Evolutionary conservation across 225 moss, liverwort and hornwort genomes (phyloP).

Genomic region (Neckera pumila): DNA sequence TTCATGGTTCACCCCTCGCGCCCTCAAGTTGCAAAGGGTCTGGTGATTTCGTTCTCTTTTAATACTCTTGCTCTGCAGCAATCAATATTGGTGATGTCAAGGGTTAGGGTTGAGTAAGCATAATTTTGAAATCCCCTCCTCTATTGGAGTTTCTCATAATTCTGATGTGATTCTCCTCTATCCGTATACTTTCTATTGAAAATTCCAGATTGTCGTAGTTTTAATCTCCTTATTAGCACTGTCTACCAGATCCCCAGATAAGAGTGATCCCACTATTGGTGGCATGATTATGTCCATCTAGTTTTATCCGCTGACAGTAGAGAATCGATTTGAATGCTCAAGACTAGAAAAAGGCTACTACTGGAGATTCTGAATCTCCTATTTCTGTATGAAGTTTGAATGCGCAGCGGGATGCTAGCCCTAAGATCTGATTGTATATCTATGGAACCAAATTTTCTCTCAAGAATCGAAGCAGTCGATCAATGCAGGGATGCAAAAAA

Average conservation of each 20-base stretch:
- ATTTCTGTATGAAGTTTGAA: background rate
- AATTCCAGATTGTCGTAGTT: background rate
- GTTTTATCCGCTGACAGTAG: background rate
- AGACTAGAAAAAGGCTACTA: background rate
- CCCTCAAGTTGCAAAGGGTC: background rate
- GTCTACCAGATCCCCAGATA: background rate
- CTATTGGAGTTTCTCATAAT: background rate
- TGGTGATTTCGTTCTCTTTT: background rate
- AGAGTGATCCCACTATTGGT: background rate
- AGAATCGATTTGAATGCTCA: background rate
- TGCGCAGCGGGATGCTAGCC: background rate
- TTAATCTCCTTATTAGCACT: background rate
- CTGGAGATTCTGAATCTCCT: background rate
- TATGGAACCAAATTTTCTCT: background rate
- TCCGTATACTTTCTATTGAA: background rate
- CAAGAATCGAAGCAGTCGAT: background rate
- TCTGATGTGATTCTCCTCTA: background rate
- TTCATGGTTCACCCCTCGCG: conserved; percentile 12
- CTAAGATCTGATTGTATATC: background rate
- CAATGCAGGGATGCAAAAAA: background rate
- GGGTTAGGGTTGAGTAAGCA: background rate
- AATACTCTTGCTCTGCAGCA: background rate
- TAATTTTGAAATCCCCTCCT: background rate
- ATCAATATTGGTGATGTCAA: background rate
- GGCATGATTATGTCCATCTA: background rate